Evolutionary conservation across 768 basidiomycete genomes (phyloP).

Genomic region (Grammothele lineata): DNA sequence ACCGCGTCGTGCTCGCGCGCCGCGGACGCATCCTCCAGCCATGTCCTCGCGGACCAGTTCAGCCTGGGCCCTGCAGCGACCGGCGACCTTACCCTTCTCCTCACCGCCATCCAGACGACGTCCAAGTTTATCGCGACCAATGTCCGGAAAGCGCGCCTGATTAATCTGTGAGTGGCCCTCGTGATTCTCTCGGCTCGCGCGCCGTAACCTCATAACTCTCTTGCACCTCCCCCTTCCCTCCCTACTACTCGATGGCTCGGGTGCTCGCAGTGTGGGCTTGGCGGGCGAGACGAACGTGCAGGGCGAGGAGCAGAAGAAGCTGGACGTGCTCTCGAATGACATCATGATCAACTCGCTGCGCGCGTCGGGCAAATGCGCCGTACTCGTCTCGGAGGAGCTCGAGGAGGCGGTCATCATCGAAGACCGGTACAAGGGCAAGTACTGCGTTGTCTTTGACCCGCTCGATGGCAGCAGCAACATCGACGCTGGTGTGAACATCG

Average conservation of each 20-base stretch:
- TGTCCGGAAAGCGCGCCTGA: conserved; percentile 92
- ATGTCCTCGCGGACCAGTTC: conserved; percentile 84
- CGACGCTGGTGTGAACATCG: conserved; percentile 97
- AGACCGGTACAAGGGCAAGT: conserved; percentile 73
- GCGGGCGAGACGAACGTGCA: conserved; percentile 96
- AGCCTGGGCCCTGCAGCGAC: conserved; percentile 79
- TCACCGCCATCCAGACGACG: conserved; percentile 93
- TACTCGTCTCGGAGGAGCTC: conserved; percentile 94
- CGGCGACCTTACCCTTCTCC: conserved; percentile 90
- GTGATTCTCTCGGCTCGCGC: background rate
- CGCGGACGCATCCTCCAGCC: too few relatives aligned
- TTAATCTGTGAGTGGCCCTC: conserved; percentile 76
- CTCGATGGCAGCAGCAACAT: conserved; percentile 96
- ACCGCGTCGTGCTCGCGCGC: background rate
- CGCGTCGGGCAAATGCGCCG: conserved; percentile 94
- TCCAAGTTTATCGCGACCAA: conserved; percentile 98
- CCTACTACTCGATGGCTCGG: background rate
- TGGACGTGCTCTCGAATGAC: conserved; percentile 96
- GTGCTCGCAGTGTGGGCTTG: conserved; percentile 74
- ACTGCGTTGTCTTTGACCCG: conserved; percentile 98
- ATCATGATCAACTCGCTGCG: conserved; percentile 98
- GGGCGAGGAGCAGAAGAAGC: conserved; percentile 99
- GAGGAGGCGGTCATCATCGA: conserved; percentile 92
- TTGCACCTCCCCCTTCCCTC: conserved; percentile 3
- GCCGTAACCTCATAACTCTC: too few relatives aligned